Percentiles rank a stretch among this genome's conserved stretches.
These are phyloP conservation scores for Zygosaccharomyces rouxii DNA, from an alignment of 805 yeast species.

Conservation along the genomic window DNA sequence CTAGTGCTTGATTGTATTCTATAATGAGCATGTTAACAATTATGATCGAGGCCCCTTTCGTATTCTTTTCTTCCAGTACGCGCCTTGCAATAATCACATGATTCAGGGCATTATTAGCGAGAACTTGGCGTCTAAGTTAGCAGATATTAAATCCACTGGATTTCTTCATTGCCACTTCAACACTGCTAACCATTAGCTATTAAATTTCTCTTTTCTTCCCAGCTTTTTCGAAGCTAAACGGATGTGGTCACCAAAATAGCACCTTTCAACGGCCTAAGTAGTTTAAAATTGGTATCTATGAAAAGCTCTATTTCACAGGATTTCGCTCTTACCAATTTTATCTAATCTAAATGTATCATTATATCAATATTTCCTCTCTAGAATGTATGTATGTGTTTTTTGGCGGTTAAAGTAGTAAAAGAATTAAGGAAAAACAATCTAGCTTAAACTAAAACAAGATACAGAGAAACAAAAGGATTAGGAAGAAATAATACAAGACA, in stretches of 20 bases:
- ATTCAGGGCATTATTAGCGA: neutral
- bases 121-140: neutral
- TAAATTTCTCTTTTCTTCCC: too few relatives aligned
- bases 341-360: too few relatives aligned
- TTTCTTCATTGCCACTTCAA: too few relatives aligned
- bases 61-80: neutral
- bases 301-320: too few relatives aligned
- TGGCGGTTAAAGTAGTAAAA: neutral
- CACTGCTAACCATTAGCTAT: too few relatives aligned
- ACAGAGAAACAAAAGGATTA: neutral
- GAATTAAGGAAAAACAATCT: neutral
- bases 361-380: too few relatives aligned
- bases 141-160: neutral
- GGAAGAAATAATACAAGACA: neutral
- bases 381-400: neutral
- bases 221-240: too few relatives aligned
- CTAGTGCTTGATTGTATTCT: neutral
- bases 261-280: too few relatives aligned
- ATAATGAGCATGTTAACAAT: neutral
- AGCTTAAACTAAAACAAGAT: neutral
- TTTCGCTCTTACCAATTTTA: too few relatives aligned
- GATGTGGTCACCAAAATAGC: too few relatives aligned
- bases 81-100: neutral
- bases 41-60: neutral
- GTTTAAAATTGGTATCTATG: too few relatives aligned